Evolutionary conservation across 805 yeast species (phyloP), one percentile per base, ranked within the genome.

Genomic region (Tetrapisispora namnaoensis): DNA sequence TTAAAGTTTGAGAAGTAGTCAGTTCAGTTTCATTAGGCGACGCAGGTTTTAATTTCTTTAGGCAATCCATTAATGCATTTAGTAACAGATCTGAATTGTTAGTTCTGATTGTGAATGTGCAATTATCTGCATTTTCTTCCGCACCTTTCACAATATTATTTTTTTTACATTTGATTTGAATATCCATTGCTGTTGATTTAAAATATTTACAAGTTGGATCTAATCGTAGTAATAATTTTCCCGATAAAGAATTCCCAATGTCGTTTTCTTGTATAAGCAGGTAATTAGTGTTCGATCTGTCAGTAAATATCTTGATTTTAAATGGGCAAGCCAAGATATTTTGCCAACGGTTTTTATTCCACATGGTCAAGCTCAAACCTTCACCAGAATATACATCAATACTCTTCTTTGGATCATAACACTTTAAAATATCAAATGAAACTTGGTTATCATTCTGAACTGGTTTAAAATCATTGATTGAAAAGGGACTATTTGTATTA

Each of bases 101-200:
- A 40, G 56, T 58, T 47, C 69, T 55, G 18, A 65, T 40, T 13
- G 60, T 55, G 24, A 63, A 39, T 3, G 54, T 55, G n/a, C 49
- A 46, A 4, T 42, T 48, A 10, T 52, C 49, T 2, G 37, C 21
- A 3, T 11, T 9, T 8, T 56, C 51, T 3, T 56, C 27, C 9
- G 42, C 35, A 30, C 52, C 50, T 8, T 47, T 45, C 11, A 60
- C 24, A n/a, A 55, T 38, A 43, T 53, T 51, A 2, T 40, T 24
- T 2, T 48, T 9, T 0, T 65, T 58, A 4, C 63, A 45, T 16
- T 52, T 46, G 6, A 63, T 34, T 47, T 65, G 69, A 21, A 63
- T 46, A 51, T 65, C 69, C 39, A 58, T 63, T 2, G 68, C 69
- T 1, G 68, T 57, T 5, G 66, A 53, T 44, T 54, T 60, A 5